Evolutionary conservation across 2,329 filamentous ascomycete genomes (phyloP), one percentile per base, ranked within the genome.

Genomic region (Bipolaris victoriae): DNA sequence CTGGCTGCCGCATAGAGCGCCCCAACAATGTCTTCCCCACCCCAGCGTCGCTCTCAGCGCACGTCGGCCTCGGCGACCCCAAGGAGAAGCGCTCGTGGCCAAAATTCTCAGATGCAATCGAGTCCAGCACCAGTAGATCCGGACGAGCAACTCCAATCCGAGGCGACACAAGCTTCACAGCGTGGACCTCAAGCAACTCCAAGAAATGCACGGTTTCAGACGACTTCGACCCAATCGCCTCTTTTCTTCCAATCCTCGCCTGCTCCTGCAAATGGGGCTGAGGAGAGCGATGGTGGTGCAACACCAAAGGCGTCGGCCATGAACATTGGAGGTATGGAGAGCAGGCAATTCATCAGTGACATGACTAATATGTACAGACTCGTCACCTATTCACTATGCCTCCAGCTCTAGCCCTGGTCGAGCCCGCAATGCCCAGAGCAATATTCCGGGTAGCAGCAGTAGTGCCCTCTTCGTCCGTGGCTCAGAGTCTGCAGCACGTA

Each of bases 321-420:
- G 46, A 79, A 82, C 40, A 79, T 86, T 63, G 86, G 88, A 80
- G 90, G 90, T 91, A 76, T 76, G 81, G 5, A 33, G 16, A 15
- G 11, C 5, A 5, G 15, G 22, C 0, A 24, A 15, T 44, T 26
- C 1, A 13, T 15, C 1, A 15, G 2, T 5, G 26, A 22, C 11
- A 61, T 76, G 52, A 71, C 50, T 60, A 18, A 51, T 7, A 16
- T 49, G 3, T 11, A 1, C 65, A 97, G 94, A 93, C 71, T 98
- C 94, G 0, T 98, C 94, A 1, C 94, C 94, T 1, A 91, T 98
- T 65, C 87, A 88, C 75, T 98, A 97, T 74, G 91, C 91, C 55
- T 88, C 92, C 35, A 97, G 92, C 77, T 97, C 94, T 36, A 96
- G 91, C 72, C 91, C 92, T 24, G 88, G 86, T n/a, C 86, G 86